Conservation (phyloP, 768 basidiomycete genomes). For the Termitomyces sp. region DNA sequence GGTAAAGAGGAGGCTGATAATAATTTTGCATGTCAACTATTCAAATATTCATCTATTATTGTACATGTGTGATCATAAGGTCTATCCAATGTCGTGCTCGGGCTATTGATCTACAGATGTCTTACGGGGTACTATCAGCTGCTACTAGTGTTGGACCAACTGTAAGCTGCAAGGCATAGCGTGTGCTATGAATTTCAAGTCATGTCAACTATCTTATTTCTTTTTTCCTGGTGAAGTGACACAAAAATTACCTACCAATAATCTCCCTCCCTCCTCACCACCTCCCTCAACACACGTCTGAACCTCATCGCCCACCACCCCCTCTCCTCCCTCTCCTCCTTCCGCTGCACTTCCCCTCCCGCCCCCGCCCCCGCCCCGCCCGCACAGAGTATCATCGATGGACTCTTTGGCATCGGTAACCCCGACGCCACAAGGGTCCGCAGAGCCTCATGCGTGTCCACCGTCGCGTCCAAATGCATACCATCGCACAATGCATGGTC, state of each 20-base stretch:
- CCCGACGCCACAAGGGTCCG: conserved; percentile 36
- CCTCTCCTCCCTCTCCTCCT: not conserved
- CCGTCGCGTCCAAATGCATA: conserved; percentile 18
- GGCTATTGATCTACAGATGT: too few species aligned
- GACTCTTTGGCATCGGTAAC: conserved; percentile 66
- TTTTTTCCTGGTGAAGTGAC: conserved; percentile 43
- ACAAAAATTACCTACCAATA: conserved; percentile 31
- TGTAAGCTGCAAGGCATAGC: too few species aligned
- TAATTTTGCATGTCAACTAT: too few species aligned
- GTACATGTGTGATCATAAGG: too few species aligned
- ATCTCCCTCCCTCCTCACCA: not conserved
- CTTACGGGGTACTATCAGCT: too few species aligned
- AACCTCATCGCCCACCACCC: not conserved
- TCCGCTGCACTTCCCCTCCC: not conserved
- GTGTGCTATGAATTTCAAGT: too few species aligned
- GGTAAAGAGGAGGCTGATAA: too few species aligned
- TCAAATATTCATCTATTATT: too few species aligned
- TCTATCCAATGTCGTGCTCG: too few species aligned
- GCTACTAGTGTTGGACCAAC: too few species aligned
- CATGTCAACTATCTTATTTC: too few species aligned
- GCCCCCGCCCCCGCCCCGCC: conserved; percentile 13
- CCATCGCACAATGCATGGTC: conserved; percentile 1
- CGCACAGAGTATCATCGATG: conserved; percentile 37
- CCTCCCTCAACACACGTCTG: not conserved
- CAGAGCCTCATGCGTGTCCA: conserved; percentile 29